Evolutionary conservation across 2,329 filamentous ascomycete genomes (phyloP), one percentile per base, ranked within the genome.

Genomic region (Paraconiothyrium sp.): DNA sequence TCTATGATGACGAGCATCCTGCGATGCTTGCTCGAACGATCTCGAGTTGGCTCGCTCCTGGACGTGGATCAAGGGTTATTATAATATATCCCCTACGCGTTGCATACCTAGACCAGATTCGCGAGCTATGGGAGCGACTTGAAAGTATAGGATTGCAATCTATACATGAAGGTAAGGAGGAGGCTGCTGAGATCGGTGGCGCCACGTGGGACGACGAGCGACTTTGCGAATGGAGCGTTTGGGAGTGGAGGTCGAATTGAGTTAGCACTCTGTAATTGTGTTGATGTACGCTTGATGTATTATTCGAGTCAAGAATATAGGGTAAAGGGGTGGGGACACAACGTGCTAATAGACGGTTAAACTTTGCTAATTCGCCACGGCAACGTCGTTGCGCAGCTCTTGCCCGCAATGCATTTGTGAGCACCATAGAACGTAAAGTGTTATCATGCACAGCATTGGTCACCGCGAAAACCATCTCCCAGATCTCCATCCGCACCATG

Each of bases 181-280:
- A 51, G 32, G 49, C 49, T 8, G n/a, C 10, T 10, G 49, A 51
- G 16, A 14, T 37, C 14, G 49, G 10, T 2, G 32, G 20, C 5
- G 20, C 16, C 10, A 13, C 14, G 4, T 51, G 49, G 49, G 49
- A 51, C 32, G 49, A 51, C 20, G 49, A 51, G 20, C 32, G 34
- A 13, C 49, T 51, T 10, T 51, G 49, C 20, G 49, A 51, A 20
- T 51, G 49, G 49, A 51, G 49, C 24, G 49, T 51, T 7, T 51
- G 49, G 49, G 39, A 22, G 32, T 51, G 49, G 49, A 39, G 13
- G 5, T 20, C n/a, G 4, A n/a, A 20, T 7, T 37, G 41, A 44
- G n/a, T 9, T 20, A 6, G 7, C 37, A 41, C 14, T 16, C 14
- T 11, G 37, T n/a, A 41, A 6, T 14, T 16, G 37, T 14, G 13